These are phyloP conservation scores for Nectriaceae sp. DNA, from an alignment of 2,329 filamentous ascomycete genomes.

Conservation along the genomic window DNA sequence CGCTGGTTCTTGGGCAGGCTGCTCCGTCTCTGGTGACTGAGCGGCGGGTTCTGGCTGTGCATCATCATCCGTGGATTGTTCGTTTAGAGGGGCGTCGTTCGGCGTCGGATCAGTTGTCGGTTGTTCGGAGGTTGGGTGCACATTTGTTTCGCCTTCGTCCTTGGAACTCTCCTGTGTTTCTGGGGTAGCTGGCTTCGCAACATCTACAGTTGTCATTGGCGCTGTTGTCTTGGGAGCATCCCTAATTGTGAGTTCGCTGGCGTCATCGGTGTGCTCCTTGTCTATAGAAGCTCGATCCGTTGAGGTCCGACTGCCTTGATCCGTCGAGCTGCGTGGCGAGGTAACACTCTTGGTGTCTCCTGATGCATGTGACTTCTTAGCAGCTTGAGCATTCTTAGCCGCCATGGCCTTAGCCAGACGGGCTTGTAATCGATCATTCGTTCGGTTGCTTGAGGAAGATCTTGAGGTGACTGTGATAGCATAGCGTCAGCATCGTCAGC, in stretches of 20 bases:
- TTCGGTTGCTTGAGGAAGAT: slow-evolving; percentile 62
- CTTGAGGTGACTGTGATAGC: slow-evolving; percentile 49
- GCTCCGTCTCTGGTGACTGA: not conserved
- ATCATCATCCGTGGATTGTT: not conserved
- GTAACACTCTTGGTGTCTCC: slow-evolving; percentile 41
- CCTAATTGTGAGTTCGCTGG: slow-evolving; percentile 1
- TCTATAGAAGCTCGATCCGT: slow-evolving; percentile 34
- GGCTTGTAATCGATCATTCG: slow-evolving; percentile 85
- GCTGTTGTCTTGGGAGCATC: slow-evolving; percentile 11
- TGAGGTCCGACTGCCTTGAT: slow-evolving; percentile 26
- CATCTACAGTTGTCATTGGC: slow-evolving; percentile 5
- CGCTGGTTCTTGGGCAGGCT: not conserved
- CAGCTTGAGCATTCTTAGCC: slow-evolving; percentile 54
- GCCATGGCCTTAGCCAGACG: slow-evolving; percentile 85
- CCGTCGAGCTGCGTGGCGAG: slow-evolving; percentile 42
- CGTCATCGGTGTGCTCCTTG: slow-evolving; percentile 16
- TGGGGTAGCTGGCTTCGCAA: slow-evolving; percentile 5
- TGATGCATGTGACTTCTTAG: slow-evolving; percentile 30
- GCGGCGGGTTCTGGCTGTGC: not conserved
- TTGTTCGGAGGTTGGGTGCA: not conserved
- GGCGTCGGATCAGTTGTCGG: not conserved
- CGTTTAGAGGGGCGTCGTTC: not conserved
- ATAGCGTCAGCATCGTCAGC: not conserved
- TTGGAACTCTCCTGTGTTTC: not conserved
- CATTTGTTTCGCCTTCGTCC: not conserved